Base-by-base conservation (phyloP, 257 asterid genomes). In the Nyctanthes arbortristis region DNA sequence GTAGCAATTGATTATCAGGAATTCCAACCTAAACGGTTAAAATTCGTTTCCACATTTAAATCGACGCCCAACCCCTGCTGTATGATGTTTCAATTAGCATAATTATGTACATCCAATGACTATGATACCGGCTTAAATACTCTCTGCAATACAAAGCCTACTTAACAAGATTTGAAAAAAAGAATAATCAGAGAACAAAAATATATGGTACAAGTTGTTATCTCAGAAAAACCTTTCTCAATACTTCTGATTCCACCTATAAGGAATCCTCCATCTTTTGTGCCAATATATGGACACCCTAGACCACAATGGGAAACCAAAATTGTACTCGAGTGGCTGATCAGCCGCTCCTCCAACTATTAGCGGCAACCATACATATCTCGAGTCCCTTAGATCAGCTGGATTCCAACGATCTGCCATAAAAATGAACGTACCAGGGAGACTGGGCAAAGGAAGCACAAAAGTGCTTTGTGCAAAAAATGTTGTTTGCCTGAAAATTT, bases 401-500 rank as follows among this genome's bases (percentile, higher is more conserved):
- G 98, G 98, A 74, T 85, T 89, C 99, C 99, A 95, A 28, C 99
- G 66, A 70, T 95, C 99, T 22, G 99, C 97, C 98, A 95, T 88
- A 81, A 95, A 95, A 35, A 92, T 68, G 31, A 86, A 95, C 16
- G 60, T 74, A 11, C 93, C 96, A 0, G 85, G 83, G 8, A 88
- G 35, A 63, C 90, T 89, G 0, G 84, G 84, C 80, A 95, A 49
- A 7, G 99, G 99, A 74, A 95, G 81, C 73, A 95, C 98, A 4
- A 59, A 91, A 1, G 91, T 95, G 73, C 99, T 81, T 85, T 95
- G 99, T 28, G 96, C 79, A 52, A 95, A 92, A 74, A 89, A 92
- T 0, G 99, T 95, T 0, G 99, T 83, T 13, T 16, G 76, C 25
- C 85, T 78, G 32, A 77, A 89, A 20, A 88, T 55, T 31, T 84